A percentile compares a stretch with the other conserved stretches of the same genome.
Evolutionary conservation across 345 rosid genomes (phyloP).

Genomic region (Salix caprea): DNA sequence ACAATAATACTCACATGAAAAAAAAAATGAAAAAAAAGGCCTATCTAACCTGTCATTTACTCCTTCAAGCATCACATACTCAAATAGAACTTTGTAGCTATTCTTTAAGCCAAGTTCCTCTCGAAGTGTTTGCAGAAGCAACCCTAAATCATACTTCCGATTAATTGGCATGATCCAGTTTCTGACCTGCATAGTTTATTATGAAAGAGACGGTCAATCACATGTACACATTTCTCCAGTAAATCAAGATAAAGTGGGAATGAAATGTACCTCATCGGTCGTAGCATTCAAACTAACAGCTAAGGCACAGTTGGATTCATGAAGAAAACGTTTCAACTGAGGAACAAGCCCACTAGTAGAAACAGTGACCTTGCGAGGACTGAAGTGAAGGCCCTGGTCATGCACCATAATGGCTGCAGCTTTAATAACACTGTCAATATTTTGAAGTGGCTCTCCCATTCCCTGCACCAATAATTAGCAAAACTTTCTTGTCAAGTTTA

Average conservation of each 20-base stretch:
- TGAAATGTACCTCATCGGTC: slow-evolving; percentile 75
- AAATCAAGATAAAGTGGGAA: slow-evolving; percentile 4
- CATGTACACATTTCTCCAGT: neutral
- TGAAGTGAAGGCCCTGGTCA: slow-evolving; percentile 86
- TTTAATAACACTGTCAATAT: slow-evolving; percentile 69
- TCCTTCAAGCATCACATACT: slow-evolving; percentile 90
- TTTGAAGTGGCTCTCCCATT: slow-evolving; percentile 97
- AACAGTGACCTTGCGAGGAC: slow-evolving; percentile 90
- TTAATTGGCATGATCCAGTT: slow-evolving; percentile 96
- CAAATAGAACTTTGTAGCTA: slow-evolving; percentile 79
- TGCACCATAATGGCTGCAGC: slow-evolving; percentile 84
- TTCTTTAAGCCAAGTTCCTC: slow-evolving; percentile 57
- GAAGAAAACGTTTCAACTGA: slow-evolving; percentile 75
- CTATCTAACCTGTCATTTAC: slow-evolving; percentile 71
- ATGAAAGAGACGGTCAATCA: slow-evolving; percentile 5
- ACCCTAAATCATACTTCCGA: slow-evolving; percentile 61
- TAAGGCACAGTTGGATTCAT: slow-evolving; percentile 68
- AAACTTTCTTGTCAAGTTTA: neutral
- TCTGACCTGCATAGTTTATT: slow-evolving; percentile 58
- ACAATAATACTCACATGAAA: neutral
- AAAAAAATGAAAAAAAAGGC: neutral
- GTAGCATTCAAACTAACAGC: slow-evolving; percentile 98
- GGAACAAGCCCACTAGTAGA: slow-evolving; percentile 97
- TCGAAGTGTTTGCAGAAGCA: slow-evolving; percentile 78
- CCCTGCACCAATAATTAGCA: slow-evolving; percentile 47